phyloP scores from a whole-genome alignment of 352 stramenopile species.

The Phytopythium delawarense region DNA sequence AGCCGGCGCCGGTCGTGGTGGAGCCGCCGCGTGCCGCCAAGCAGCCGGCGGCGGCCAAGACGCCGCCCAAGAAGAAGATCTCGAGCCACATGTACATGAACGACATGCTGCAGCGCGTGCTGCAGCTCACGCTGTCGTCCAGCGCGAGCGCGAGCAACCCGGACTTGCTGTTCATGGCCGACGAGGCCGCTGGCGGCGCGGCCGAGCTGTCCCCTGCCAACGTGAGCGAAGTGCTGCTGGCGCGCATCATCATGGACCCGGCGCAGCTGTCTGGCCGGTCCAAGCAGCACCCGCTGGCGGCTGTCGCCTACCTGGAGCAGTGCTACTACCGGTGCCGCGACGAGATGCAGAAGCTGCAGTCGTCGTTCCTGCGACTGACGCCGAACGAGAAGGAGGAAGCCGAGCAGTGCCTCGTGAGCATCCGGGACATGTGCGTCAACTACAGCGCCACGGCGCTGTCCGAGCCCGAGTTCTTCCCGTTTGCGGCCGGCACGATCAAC shows the following conservation, averaged over 20 bases:
- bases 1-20: neutral
- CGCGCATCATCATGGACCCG: constrained; percentile 58
- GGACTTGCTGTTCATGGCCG: constrained; percentile 37
- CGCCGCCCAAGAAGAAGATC: constrained; percentile 28
- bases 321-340: constrained; percentile 71
- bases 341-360: constrained; percentile 65
- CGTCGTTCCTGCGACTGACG: constrained; percentile 45
- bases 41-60: constrained; percentile 23
- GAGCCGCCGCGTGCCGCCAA: constrained; percentile 1
- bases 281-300: constrained; percentile 50
- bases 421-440: constrained; percentile 79
- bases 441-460: constrained; percentile 81
- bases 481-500: constrained; percentile 61
- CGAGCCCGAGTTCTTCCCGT: constrained; percentile 85
- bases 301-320: constrained; percentile 69
- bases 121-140: constrained; percentile 56
- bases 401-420: constrained; percentile 43
- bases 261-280: constrained; percentile 39
- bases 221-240: constrained; percentile 66
- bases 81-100: constrained; percentile 59
- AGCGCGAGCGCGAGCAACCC: constrained; percentile 14
- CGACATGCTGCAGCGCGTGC: constrained; percentile 67
- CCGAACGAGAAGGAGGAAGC: constrained; percentile 45
- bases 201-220: constrained; percentile 17
- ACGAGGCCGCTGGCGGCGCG: constrained; percentile 19